These are phyloP conservation scores for Bondarzewia mesenterica DNA, from an alignment of 1,284 basidiomycete species.

Conservation along the genomic window DNA sequence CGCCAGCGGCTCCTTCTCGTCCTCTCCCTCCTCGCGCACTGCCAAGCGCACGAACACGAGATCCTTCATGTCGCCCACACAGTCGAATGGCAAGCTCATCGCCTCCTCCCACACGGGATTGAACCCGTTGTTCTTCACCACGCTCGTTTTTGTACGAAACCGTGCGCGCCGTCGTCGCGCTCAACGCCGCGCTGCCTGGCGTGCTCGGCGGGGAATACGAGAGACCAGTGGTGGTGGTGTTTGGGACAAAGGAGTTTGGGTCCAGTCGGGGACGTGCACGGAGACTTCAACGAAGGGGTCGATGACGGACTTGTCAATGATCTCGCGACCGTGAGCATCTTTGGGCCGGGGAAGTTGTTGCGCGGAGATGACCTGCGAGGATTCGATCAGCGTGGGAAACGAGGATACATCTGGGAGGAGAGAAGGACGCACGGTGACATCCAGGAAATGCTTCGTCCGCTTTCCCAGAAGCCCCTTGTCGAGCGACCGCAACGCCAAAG, in stretches of 20 bases:
- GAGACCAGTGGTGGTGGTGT: background rate
- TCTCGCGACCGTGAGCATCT: slow-evolving; percentile 55
- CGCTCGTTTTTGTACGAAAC: slow-evolving; percentile 48
- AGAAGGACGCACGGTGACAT: slow-evolving; percentile 43
- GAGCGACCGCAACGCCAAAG: slow-evolving; percentile 62
- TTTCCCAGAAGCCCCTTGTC: slow-evolving; percentile 52
- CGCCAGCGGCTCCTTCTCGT: slow-evolving; percentile 60
- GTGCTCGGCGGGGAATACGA: background rate
- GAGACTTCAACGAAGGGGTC: slow-evolving; percentile 79
- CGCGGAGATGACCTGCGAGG: slow-evolving; percentile 73
- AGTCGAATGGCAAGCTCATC: slow-evolving; percentile 64
- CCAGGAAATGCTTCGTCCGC: slow-evolving; percentile 53
- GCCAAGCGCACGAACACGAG: slow-evolving; percentile 78
- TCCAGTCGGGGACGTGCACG: slow-evolving; percentile 71
- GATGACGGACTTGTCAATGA: slow-evolving; percentile 49
- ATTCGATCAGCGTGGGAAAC: background rate
- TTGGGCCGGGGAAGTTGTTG: slow-evolving; percentile 84
- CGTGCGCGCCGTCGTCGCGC: slow-evolving; percentile 33
- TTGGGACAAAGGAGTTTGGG: slow-evolving; percentile 22
- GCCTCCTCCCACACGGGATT: slow-evolving; percentile 84
- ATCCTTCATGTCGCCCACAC: slow-evolving; percentile 71
- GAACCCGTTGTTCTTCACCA: slow-evolving; percentile 80
- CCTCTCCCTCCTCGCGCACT: slow-evolving; percentile 58
- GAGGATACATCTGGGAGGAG: background rate
- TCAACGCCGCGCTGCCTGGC: slow-evolving; percentile 18